Evolutionary conservation across 176 grass and related monocot species (phyloP).

Genomic region (Avena eriantha): DNA sequence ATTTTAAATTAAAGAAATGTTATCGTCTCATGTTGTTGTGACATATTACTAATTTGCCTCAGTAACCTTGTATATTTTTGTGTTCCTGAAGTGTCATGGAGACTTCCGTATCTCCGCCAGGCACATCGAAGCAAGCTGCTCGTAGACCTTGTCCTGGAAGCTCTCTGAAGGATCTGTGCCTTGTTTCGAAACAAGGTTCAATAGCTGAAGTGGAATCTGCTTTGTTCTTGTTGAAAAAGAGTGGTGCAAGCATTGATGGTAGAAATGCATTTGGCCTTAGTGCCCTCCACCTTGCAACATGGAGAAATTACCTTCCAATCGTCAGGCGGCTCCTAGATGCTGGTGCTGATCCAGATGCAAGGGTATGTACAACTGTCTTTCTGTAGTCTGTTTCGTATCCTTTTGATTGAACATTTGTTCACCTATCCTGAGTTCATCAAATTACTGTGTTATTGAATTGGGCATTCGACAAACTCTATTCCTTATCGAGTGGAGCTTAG

Average conservation of each 20-base stretch:
- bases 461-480: conserved; percentile 7
- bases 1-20: conserved; percentile 33
- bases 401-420: conserved; percentile 20
- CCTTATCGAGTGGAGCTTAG: conserved; percentile 1
- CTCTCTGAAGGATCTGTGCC: conserved; percentile 80
- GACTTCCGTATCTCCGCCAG: conserved; percentile 54
- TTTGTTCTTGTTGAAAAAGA: conserved; percentile 81
- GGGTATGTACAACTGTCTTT: conserved; percentile 59
- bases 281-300: conserved; percentile 94
- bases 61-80: conserved; percentile 25
- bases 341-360: conserved; percentile 94
- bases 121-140: conserved; percentile 63
- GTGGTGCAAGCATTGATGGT: conserved; percentile 69
- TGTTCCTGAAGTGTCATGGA: conserved; percentile 66
- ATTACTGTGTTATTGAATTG: not conserved
- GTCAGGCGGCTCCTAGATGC: conserved; percentile 76
- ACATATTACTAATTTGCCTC: conserved; percentile 40
- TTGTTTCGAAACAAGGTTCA: conserved; percentile 87
- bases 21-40: conserved; percentile 33
- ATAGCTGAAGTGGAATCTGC: conserved; percentile 86
- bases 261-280: conserved; percentile 97
- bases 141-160: conserved; percentile 66
- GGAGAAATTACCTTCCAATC: conserved; percentile 96
- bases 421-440: not conserved
- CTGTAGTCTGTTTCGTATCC: conserved; percentile 13